Evolutionary conservation across 352 stramenopile species (phyloP), one percentile per base, ranked within the genome.

Genomic region (Phytophthora podocarpi): DNA sequence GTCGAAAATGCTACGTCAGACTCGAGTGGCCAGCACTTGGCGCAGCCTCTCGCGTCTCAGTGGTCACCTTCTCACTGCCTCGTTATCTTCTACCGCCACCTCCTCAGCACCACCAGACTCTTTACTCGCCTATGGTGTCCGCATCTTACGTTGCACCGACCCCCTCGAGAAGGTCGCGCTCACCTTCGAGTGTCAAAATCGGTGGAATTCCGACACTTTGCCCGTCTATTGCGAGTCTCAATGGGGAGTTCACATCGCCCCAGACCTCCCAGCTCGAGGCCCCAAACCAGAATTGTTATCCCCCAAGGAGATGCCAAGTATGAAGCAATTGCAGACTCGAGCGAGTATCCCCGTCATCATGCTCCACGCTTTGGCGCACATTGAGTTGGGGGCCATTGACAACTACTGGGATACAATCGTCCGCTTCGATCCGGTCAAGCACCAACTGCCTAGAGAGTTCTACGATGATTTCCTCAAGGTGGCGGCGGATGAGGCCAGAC

Each of bases 381-480:
- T 95, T 59, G 86, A 95, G 54, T 74, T 95, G 35, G 86, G 86
- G 15, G 86, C 86, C 2, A 88, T 95, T 51, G 86, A 95, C 62
- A 95, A 95, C 51, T 95, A 95, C 61, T 93, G 84, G 86, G 86
- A 95, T 61, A 95, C 86, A 26, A 51, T 95, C 43, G 82, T 91
- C 43, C 86, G 86, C 26, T 95, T 93, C 45, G 78, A 93, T 47
- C 86, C 84, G 7, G 31, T 52, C 0, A 36, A 26, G 21, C 78
- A 89, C 40, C 30, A 74, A 6, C 45, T 93, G 15, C 69, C 86
- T 2, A 61, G 56, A 18, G 78, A 52, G 5, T 95, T 92, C 52
- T 95, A 92, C 47, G 60, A 82, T 31, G 86, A 95, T 30, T 93
- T 93, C 21, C 48, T 93, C 9, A 70, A 58, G 5, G 84, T 93